Base-by-base conservation (phyloP, 106 monocot species). In the Dendrobium huoshanense region DNA sequence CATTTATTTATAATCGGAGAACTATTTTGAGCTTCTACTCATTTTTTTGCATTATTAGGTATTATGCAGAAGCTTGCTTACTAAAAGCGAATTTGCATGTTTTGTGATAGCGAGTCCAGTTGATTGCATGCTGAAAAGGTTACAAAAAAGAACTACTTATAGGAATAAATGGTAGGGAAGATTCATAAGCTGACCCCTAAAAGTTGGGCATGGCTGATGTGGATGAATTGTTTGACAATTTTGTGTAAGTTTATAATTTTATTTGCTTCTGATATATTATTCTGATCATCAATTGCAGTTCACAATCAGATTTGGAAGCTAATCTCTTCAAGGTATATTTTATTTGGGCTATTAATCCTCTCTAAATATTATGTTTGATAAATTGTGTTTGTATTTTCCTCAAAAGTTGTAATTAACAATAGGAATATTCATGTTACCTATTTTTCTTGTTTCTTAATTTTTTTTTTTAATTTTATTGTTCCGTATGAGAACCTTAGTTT, bases 311-410 rank as follows among this genome's bases (percentile, higher is more conserved):
- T 82, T 86, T 99, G 85, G 99, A 99, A 90, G 91, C 90, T 43
- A 99, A 99, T 86, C 82, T 99, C 58, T 99, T 99, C 75, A 99
- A 99, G 93, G 99, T 99, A 86, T 99, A 83, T 78, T 55, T 49
- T 76, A 25, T 11, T 18, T 49, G 4, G 43, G 17, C 31, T 33
- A 68, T 68, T 31, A 31, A 31, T 37, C 37, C 4, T 37, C 13
- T 2, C 27, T 70, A 31, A 4, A 37, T 15, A 24, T 70, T 70
- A 68, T 31, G 70, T 37, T 70, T 70, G 70, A 70, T 70, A 37
- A 67, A 70, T 70, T 37, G 2, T 70, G 15, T 16, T 70, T 70
- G 37, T 70, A 15, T 37, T 70, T 70, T 29, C 7, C 15, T 2
- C 20, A 70, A 33, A 10, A 4, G 17, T 31, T 33, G 24, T 37